phyloP scores from a whole-genome alignment of 2,329 filamentous ascomycete genomes.

The Colletotrichum orchidophilum region DNA sequence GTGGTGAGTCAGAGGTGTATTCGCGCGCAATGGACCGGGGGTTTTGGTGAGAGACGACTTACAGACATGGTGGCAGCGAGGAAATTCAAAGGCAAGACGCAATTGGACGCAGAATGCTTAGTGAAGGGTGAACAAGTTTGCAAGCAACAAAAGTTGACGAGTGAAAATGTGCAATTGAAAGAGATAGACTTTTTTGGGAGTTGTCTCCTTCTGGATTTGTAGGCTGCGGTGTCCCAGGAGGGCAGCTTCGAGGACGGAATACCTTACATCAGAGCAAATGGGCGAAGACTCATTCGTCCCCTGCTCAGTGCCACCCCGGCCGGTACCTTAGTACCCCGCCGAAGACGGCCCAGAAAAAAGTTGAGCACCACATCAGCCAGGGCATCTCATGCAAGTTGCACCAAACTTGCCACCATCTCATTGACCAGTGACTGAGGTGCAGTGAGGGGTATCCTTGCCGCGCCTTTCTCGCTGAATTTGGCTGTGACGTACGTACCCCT shows the following conservation, averaged over 20 bases:
- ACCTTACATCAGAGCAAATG: constrained; percentile 8
- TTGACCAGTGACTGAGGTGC: no score
- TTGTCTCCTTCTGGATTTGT: not conserved
- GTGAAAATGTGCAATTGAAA: not conserved
- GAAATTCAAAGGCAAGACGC: not conserved
- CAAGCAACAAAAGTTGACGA: not conserved
- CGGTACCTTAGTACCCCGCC: constrained; percentile 25
- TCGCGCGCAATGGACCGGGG: constrained; percentile 1
- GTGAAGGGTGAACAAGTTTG: not conserved
- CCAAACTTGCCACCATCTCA: constrained; percentile 19
- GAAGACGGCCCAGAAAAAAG: constrained; percentile 18
- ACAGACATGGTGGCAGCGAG: constrained; percentile 44
- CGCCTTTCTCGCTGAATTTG: not conserved
- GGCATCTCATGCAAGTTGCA: no score
- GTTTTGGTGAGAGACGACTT: constrained; percentile 35
- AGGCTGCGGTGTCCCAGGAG: constrained; percentile 11
- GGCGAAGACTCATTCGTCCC: constrained; percentile 31
- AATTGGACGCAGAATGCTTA: not conserved
- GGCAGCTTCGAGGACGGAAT: constrained; percentile 20
- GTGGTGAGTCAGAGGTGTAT: constrained; percentile 38
- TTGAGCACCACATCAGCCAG: not conserved
- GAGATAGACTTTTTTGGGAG: constrained; percentile 24
- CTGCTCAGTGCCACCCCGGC: constrained; percentile 11
- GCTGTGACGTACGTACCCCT: constrained; percentile 17
- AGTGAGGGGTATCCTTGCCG: constrained; percentile 31